phyloP scores from a whole-genome alignment of 2,329 filamentous ascomycete species.

The Tothia fuscella region DNA sequence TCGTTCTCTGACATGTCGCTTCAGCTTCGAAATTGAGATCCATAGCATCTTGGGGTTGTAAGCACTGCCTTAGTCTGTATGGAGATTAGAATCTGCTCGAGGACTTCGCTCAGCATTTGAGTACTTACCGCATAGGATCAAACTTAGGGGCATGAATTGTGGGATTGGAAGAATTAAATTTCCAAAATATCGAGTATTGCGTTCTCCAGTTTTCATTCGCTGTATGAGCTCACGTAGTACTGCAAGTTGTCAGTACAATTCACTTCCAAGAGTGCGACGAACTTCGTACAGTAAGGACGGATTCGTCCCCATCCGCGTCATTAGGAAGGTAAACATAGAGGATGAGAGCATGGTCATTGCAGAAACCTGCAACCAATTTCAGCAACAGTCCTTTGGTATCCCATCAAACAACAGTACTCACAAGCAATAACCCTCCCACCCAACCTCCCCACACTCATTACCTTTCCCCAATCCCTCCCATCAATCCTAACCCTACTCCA shows the following conservation, averaged over 20 bases:
- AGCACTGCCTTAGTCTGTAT: no score
- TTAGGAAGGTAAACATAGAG: slow-evolving; percentile 71
- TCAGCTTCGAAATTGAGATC: no score
- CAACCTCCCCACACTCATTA: slow-evolving; percentile 82
- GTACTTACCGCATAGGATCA: no score
- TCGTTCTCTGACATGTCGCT: no score
- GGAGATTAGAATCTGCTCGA: no score
- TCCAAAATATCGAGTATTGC: no score
- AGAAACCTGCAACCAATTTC: slow-evolving; percentile 41
- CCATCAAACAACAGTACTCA: slow-evolving; percentile 27
- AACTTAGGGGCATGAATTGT: no score
- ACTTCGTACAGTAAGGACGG: slow-evolving; percentile 55
- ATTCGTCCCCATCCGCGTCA: slow-evolving; percentile 56
- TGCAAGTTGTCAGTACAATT: slow-evolving; percentile 28
- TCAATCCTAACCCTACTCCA: slow-evolving; percentile 90
- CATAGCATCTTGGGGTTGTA: no score
- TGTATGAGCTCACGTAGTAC: slow-evolving; percentile 50
- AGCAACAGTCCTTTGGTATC: slow-evolving; percentile 10
- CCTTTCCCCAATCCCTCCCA: slow-evolving; percentile 84
- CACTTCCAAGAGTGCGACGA: background rate
- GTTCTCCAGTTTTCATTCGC: slow-evolving; percentile 21
- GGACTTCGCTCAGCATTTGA: no score
- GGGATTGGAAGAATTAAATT: background rate
- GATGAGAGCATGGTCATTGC: slow-evolving; percentile 67
- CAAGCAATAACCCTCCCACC: slow-evolving; percentile 90